Percentiles rank a stretch among this genome's conserved stretches.
phyloP scores from a whole-genome alignment of 805 yeast genomes.

The Debaryomyces tyrocola region DNA sequence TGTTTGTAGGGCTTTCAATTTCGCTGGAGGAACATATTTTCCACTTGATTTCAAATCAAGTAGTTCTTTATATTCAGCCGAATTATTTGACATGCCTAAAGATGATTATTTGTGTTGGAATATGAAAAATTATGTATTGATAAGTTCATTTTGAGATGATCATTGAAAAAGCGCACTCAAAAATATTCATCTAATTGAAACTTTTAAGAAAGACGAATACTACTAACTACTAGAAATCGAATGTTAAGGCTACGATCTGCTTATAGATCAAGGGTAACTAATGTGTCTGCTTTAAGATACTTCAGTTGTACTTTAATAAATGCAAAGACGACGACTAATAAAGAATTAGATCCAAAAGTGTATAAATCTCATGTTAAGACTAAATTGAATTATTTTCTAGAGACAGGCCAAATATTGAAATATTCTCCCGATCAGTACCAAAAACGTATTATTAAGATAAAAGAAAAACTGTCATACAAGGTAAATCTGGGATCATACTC shows the following conservation, averaged over 20 bases:
- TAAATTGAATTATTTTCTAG: constrained; percentile 26
- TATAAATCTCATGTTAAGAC: constrained; percentile 7
- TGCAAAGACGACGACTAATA: too few species aligned
- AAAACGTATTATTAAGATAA: constrained; percentile 4
- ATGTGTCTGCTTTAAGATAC: too few species aligned
- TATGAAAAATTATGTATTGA: too few species aligned
- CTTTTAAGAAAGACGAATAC: neutral
- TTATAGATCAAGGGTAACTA: neutral
- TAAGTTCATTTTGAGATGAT: neutral
- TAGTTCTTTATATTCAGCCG: constrained; percentile 5
- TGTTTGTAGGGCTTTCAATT: constrained; percentile 42
- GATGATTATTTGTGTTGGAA: too few species aligned
- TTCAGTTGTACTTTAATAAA: too few species aligned
- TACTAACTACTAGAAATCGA: neutral
- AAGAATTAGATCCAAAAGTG: neutral
- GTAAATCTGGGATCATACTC: constrained; percentile 4
- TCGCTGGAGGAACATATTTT: constrained; percentile 55
- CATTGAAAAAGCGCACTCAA: neutral
- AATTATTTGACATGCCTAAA: neutral
- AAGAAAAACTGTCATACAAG: neutral
- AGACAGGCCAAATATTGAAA: constrained; percentile 26
- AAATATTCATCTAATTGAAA: neutral
- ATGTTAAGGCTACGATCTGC: neutral
- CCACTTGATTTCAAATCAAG: constrained; percentile 22
- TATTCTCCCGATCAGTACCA: constrained; percentile 16